Evolutionary conservation across 2,329 filamentous ascomycete genomes (phyloP).

Genomic region (Colletotrichum karsti): DNA sequence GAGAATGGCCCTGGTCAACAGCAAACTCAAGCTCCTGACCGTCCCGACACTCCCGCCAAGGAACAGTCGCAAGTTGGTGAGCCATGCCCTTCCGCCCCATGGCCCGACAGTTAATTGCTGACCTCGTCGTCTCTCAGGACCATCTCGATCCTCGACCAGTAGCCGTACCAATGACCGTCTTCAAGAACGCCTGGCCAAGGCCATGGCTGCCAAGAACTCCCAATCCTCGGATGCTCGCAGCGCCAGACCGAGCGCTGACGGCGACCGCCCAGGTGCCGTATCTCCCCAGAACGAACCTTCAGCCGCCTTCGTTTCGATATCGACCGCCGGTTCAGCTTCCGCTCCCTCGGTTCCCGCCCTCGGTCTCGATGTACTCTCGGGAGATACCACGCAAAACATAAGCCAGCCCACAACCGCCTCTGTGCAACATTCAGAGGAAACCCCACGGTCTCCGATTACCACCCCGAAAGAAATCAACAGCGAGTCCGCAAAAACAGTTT

Average conservation of each 20-base stretch:
- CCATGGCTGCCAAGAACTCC: constrained; percentile 75
- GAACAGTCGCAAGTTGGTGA: constrained; percentile 1
- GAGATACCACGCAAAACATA: no score
- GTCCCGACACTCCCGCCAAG: not conserved
- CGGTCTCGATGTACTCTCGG: not conserved
- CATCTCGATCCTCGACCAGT: constrained; percentile 72
- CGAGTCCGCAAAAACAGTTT: no score
- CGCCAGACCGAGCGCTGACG: constrained; percentile 2
- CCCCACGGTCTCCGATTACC: no score
- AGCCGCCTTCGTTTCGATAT: no score
- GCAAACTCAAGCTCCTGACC: not conserved
- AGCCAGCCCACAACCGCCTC: no score
- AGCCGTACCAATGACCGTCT: constrained; percentile 79
- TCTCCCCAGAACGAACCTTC: not conserved
- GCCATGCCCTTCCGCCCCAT: not conserved
- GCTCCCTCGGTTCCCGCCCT: not conserved
- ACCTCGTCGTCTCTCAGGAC: constrained; percentile 38
- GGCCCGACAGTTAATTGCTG: constrained; percentile 31
- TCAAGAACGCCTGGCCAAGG: constrained; percentile 89
- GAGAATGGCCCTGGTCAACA: constrained; percentile 43
- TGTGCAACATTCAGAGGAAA: no score
- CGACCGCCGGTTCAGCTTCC: no score
- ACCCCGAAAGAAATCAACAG: no score
- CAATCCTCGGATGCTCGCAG: constrained; percentile 12
- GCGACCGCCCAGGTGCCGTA: not conserved